phyloP scores from a whole-genome alignment of 2,329 filamentous ascomycete species.

The Sclerotinia glacialis region DNA sequence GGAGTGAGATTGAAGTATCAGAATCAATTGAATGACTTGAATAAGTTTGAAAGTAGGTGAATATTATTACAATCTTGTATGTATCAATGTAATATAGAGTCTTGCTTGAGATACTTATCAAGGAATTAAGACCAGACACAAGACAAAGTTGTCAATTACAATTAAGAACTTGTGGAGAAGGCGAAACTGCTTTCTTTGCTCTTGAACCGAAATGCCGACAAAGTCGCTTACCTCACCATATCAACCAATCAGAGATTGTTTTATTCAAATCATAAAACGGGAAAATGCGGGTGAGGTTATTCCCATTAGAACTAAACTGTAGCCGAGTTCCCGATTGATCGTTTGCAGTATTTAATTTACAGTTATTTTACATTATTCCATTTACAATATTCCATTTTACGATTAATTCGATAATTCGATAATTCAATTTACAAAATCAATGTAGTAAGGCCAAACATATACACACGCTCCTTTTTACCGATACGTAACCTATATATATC shows the following conservation, averaged over 20 bases:
- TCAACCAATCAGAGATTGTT: constrained; percentile 16
- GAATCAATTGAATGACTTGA: constrained; percentile 8
- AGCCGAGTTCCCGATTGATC: background rate
- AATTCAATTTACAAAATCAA: too few relatives aligned
- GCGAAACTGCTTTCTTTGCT: constrained; percentile 18
- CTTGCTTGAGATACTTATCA: constrained; percentile 14
- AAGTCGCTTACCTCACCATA: constrained; percentile 19
- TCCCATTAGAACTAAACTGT: constrained; percentile 13
- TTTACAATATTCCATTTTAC: too few relatives aligned
- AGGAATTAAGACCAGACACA: background rate
- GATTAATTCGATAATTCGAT: too few relatives aligned
- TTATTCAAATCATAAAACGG: constrained; percentile 21
- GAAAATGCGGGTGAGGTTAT: constrained; percentile 23
- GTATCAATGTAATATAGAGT: constrained; percentile 1
- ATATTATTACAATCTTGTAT: constrained; percentile 14
- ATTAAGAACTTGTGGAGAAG: constrained; percentile 21
- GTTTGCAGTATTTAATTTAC: background rate
- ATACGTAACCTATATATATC: background rate
- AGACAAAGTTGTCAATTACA: constrained; percentile 8
- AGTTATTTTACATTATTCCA: too few relatives aligned
- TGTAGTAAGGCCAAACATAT: background rate
- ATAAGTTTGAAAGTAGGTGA: background rate
- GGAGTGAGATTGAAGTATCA: constrained; percentile 8
- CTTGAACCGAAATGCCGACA: constrained; percentile 15
- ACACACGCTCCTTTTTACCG: background rate